These are phyloP conservation scores for Hsuehochloa calcarea DNA, from an alignment of 176 grass and related monocot species.

Conservation along the genomic window DNA sequence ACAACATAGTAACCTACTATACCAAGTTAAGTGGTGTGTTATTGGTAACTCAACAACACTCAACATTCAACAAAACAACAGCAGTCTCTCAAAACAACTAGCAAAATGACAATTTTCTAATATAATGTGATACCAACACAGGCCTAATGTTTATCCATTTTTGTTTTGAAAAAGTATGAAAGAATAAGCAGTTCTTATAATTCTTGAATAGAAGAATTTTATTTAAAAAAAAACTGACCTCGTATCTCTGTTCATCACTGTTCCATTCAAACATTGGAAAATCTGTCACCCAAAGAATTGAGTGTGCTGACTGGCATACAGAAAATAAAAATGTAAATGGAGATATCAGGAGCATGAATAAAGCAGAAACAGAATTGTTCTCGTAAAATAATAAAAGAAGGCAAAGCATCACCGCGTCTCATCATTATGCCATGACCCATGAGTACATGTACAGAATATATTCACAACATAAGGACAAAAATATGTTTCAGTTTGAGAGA, in stretches of 20 bases:
- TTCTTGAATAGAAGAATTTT: neutral
- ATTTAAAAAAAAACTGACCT: constrained; percentile 49
- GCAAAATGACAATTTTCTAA: neutral
- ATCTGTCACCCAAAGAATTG: constrained; percentile 90
- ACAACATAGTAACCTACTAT: neutral
- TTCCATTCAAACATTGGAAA: constrained; percentile 99
- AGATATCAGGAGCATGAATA: constrained; percentile 24
- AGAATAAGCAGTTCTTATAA: neutral
- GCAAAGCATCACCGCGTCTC: neutral
- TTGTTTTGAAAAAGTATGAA: neutral
- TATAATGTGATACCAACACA: neutral
- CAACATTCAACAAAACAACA: neutral
- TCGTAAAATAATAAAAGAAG: neutral
- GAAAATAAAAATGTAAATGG: constrained; percentile 31
- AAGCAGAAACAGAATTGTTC: constrained; percentile 6
- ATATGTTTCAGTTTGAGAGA: constrained; percentile 4
- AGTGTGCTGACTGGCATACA: constrained; percentile 59
- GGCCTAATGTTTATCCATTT: neutral
- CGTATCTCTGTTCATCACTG: constrained; percentile 76
- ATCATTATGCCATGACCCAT: neutral
- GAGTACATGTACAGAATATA: constrained; percentile 14
- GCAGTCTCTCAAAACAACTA: neutral
- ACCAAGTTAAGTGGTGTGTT: neutral
- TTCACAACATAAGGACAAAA: neutral
- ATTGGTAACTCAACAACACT: neutral